Evolutionary conservation across 164 flowering plant genomes (phyloP).

Genomic region (Chimonanthus praecox): DNA sequence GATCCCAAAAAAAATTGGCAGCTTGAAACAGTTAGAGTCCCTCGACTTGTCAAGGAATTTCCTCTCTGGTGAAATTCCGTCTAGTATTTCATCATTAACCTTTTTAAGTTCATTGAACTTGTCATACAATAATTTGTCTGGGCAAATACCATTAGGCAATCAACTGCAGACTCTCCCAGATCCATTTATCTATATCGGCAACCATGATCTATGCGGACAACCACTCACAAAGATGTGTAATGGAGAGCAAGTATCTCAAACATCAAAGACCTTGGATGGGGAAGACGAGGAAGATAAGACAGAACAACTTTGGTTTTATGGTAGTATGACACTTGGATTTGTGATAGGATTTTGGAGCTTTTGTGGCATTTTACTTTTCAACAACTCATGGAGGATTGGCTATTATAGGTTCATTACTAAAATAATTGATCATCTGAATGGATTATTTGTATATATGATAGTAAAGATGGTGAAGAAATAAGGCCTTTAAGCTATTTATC

Average conservation of each 20-base stretch:
- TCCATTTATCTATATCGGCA: neutral
- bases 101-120: neutral
- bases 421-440: too few species aligned
- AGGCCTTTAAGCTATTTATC: too few species aligned
- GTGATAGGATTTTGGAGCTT: slow-evolving; percentile 6
- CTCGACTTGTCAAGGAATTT: slow-evolving; percentile 3
- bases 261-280: neutral
- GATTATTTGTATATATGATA: too few species aligned
- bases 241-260: neutral
- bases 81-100: neutral
- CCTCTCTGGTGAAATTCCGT: neutral
- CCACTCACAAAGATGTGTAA: neutral
- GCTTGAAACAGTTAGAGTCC: neutral
- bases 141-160: neutral
- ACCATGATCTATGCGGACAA: neutral
- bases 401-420: slow-evolving; percentile 3
- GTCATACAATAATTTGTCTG: slow-evolving; percentile 7
- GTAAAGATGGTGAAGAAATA: too few species aligned
- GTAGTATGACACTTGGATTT: slow-evolving; percentile 7
- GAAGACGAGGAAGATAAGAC: neutral
- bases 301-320: neutral
- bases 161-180: neutral
- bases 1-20: neutral
- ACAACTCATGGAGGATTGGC: slow-evolving; percentile 11
- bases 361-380: neutral